A percentile compares a stretch with the other conserved stretches of the same genome.
Evolutionary conservation across 202 grass and related monocot species (phyloP).

Genomic region (Alloteropsis angusta): DNA sequence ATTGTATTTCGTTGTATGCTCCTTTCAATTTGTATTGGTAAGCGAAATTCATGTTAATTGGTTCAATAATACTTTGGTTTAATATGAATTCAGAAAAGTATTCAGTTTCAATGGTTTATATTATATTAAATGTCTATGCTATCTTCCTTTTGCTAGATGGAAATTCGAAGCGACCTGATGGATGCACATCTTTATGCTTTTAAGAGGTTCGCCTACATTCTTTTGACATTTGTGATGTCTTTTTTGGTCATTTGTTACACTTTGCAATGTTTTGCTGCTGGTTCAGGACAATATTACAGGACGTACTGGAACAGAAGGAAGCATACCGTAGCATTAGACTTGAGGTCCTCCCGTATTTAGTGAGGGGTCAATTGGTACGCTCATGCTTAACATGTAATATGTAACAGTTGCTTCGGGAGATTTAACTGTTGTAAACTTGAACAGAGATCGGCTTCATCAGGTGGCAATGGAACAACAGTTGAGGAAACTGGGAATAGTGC

Average conservation of each 20-base stretch:
- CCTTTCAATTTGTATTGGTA: neutral
- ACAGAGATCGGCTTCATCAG: constrained; percentile 63
- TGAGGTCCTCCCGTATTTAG: constrained; percentile 85
- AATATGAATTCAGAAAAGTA: neutral
- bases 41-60: neutral
- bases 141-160: constrained; percentile 56
- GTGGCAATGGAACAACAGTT: constrained; percentile 27
- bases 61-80: neutral
- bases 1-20: neutral
- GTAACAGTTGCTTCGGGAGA: neutral
- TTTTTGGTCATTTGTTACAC: neutral
- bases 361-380: constrained; percentile 83
- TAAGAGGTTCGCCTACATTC: constrained; percentile 54
- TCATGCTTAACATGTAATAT: constrained; percentile 12
- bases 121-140: constrained; percentile 21
- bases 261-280: constrained; percentile 16
- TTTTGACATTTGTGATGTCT: neutral
- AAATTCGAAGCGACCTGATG: constrained; percentile 95
- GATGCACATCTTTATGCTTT: constrained; percentile 99
- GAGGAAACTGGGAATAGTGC: constrained; percentile 40
- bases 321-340: constrained; percentile 77
- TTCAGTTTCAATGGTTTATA: neutral
- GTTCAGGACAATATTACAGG: constrained; percentile 71
- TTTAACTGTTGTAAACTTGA: constrained; percentile 32
- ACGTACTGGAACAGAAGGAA: constrained; percentile 74